These are phyloP conservation scores for Suhomyces pyralidae DNA, from an alignment of 805 yeast species.

Conservation along the genomic window DNA sequence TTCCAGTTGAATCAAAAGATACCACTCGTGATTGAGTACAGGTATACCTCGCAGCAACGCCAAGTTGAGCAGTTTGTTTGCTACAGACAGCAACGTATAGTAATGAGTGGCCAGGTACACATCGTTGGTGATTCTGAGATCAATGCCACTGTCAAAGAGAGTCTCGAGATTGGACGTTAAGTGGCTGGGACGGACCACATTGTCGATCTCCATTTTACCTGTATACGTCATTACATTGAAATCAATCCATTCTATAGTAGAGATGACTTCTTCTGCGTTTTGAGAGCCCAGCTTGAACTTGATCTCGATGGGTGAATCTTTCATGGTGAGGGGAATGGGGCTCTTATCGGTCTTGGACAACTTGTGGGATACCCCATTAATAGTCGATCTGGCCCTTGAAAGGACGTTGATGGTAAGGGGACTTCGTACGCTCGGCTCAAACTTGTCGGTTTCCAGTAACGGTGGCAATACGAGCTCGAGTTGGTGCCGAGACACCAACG, in stretches of 20 bases:
- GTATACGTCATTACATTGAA: constrained; percentile 7
- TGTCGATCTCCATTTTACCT: neutral
- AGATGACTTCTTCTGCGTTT: constrained; percentile 5
- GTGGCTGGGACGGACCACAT: neutral
- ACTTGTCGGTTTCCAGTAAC: constrained; percentile 2
- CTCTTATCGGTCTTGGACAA: constrained; percentile 10
- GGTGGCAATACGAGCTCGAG: constrained; percentile 17
- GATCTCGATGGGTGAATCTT: constrained; percentile 7
- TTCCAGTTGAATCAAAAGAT: constrained; percentile 11
- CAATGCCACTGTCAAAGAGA: constrained; percentile 12
- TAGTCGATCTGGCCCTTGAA: constrained; percentile 29
- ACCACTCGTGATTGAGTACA: constrained; percentile 25
- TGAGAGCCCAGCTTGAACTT: constrained; percentile 7
- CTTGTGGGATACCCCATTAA: constrained; percentile 24
- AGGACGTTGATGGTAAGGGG: constrained; percentile 21
- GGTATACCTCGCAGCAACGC: constrained; percentile 31
- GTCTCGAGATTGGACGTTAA: constrained; percentile 3
- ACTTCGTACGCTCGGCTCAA: constrained; percentile 8
- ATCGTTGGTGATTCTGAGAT: constrained; percentile 17
- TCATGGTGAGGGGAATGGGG: constrained; percentile 7
- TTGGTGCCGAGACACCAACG: constrained; percentile 31
- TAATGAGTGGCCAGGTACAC: constrained; percentile 23
- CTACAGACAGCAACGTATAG: constrained; percentile 12
- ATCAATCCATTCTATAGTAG: constrained; percentile 8
- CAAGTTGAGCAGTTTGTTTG: constrained; percentile 14